These are phyloP conservation scores for Gremmenia infestans DNA, from an alignment of 2,329 filamentous ascomycete genomes.

Conservation along the genomic window DNA sequence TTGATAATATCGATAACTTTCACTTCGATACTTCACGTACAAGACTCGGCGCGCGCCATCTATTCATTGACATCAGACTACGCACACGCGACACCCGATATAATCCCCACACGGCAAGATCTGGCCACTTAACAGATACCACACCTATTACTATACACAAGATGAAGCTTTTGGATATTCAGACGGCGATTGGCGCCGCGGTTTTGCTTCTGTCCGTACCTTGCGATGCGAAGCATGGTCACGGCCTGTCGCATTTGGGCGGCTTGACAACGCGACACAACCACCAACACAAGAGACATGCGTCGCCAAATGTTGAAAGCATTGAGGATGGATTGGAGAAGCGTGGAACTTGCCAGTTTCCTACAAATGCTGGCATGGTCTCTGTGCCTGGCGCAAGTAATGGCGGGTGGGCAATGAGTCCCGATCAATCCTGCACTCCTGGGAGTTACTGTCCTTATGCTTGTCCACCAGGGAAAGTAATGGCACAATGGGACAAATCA, in stretches of 20 bases:
- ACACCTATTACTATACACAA: conserved; percentile 20
- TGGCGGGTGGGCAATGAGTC: conserved; percentile 75
- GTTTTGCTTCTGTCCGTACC: conserved; percentile 40
- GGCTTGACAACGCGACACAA: conserved; percentile 23
- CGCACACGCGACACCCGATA: not conserved
- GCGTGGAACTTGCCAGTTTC: conserved; percentile 55
- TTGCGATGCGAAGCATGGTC: conserved; percentile 25
- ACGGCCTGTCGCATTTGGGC: conserved; percentile 24
- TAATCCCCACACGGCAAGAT: not conserved
- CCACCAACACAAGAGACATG: conserved; percentile 20
- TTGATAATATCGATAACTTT: not conserved
- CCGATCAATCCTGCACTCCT: conserved; percentile 62
- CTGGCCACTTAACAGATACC: conserved; percentile 5
- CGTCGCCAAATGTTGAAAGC: conserved; percentile 21
- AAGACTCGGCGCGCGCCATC: not conserved
- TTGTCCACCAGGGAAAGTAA: conserved; percentile 69
- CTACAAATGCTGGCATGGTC: conserved; percentile 60
- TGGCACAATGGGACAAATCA: conserved; percentile 71
- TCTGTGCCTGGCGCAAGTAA: conserved; percentile 58
- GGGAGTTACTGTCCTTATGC: conserved; percentile 72
- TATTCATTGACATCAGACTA: not conserved
- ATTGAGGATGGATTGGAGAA: conserved; percentile 22
- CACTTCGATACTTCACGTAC: not conserved
- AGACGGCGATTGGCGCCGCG: conserved; percentile 46
- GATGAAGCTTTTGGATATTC: conserved; percentile 51